Percentiles rank a stretch among this genome's conserved stretches.
These are phyloP conservation scores for Cercospora sp. DNA, from an alignment of 2,329 filamentous ascomycete species.

Conservation along the genomic window DNA sequence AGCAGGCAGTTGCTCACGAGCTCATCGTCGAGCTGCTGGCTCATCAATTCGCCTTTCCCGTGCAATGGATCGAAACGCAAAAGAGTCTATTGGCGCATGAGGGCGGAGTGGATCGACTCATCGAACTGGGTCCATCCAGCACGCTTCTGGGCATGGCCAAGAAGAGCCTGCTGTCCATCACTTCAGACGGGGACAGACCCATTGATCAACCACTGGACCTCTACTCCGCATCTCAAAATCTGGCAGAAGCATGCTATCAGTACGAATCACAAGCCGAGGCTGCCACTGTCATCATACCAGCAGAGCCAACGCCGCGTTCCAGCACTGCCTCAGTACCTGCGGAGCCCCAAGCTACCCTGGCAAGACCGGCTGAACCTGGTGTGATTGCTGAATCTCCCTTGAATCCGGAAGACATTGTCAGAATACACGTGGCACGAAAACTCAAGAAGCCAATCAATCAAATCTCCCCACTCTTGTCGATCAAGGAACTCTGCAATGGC, in stretches of 20 bases:
- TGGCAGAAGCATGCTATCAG: background rate
- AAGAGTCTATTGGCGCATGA: background rate
- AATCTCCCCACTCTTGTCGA: background rate
- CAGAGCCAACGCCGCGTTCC: background rate
- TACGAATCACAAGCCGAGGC: background rate
- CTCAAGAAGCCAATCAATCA: background rate
- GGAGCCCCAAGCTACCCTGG: background rate
- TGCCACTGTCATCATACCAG: background rate
- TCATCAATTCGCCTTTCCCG: background rate
- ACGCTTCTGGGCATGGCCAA: background rate
- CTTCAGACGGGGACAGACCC: background rate
- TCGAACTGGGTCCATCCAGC: background rate
- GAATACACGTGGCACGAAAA: background rate
- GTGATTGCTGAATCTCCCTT: background rate
- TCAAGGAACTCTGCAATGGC: background rate
- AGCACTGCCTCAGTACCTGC: background rate
- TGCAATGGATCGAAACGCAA: background rate
- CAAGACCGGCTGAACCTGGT: background rate
- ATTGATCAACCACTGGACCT: background rate
- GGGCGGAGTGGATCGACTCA: background rate
- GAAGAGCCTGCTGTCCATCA: background rate
- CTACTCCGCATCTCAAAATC: background rate
- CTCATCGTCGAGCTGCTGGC: background rate
- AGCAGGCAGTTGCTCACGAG: background rate
- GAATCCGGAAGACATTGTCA: background rate